Evolutionary conservation across 805 yeast genomes (phyloP), one percentile per base, ranked within the genome.

Genomic region (Starmerella apicola): DNA sequence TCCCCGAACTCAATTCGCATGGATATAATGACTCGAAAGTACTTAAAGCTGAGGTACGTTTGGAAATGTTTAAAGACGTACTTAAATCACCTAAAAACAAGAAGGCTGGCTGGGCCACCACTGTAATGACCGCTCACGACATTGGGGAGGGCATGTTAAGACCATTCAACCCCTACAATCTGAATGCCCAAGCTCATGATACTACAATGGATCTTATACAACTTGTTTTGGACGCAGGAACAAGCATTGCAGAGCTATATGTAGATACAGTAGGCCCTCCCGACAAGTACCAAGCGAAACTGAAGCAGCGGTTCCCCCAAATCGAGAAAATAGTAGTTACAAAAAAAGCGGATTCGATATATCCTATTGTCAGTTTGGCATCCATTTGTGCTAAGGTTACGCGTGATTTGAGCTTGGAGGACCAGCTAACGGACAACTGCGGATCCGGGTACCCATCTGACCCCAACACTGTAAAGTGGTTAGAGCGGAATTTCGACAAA

Each of bases 231-330:
- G 71, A 68, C 23, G 60, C 64, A 26, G 81, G 82, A 1, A 77
- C 82, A 5, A 70, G 73, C 29, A 55, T 91, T 5, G 68, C 65
- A 21, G 83, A 83, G 55, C 71, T 86, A 0, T 91, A 71, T 57
- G 86, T 91, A 4, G 99, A 91, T 57, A 91, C 99, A 0, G 98
- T 91, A 31, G 99, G 99, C 0, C 96, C 97, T 1, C 97, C 98
- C 12, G 71, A 61, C 1, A 65, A 78, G 26, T 91, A 91, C 57
- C 93, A 81, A 53, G 71, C 68, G 28, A 91, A 88, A 58, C 64
- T 91, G 36, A 69, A 73, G 42, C 59, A 58, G 21, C 60, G 71
- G 41, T 91, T 91, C 53, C 95, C 96, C 0, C 59, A 55, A 0
- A 61, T 81, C 18, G 21, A 19, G 13, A 70, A 70, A 44, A 70